Evolutionary conservation across 805 yeast species (phyloP), one percentile per base, ranked within the genome.

Genomic region (Ogataea pini): DNA sequence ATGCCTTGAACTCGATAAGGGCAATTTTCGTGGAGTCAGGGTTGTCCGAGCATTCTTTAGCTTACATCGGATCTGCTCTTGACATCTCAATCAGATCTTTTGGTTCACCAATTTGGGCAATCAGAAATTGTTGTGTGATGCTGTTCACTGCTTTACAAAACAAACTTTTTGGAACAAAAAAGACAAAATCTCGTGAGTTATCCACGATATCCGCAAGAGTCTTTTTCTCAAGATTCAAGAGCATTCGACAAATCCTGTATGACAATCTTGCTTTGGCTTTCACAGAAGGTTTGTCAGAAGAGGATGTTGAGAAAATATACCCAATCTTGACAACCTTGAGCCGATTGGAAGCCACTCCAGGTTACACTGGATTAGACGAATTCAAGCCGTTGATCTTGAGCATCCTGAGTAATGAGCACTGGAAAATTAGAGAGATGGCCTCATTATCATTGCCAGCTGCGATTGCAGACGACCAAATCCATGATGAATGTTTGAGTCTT

Each of bases 91-190:
- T 40, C 27, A 40, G 36, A 19, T 40, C 82, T 29, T 89, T 92
- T 65, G 73, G 79, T 1, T 80, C 87, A 1, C 70, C 75, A 2
- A 72, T 82, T 19, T 92, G 98, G 98, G 82, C 96, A 0, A 77
- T 92, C 22, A 76, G 96, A 61, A 92, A 92, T 63, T 89, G 97
- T 65, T 89, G 96, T 0, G 86, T 91, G 16, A 94, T 92, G 98
- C 72, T 92, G 34, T 92, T 90, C 63, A 84, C 96, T 0, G 83
- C 96, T 0, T 67, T 92, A 36, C 94, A 89, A 59, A 85, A 84
- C 50, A 75, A 92, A 50, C 61, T 94, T 4, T 91, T 92, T 67
- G 95, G 95, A 1, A 78, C 75, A 12, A 73, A 73, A 38, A 71
- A 72, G 46, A 69, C 69, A 9, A 76, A 63, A 13, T 54, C 55